Percentiles rank a stretch among this genome's conserved stretches.
Evolutionary conservation across 208 protist genomes (phyloP).

Genomic region (Acanthamoeba quina): DNA sequence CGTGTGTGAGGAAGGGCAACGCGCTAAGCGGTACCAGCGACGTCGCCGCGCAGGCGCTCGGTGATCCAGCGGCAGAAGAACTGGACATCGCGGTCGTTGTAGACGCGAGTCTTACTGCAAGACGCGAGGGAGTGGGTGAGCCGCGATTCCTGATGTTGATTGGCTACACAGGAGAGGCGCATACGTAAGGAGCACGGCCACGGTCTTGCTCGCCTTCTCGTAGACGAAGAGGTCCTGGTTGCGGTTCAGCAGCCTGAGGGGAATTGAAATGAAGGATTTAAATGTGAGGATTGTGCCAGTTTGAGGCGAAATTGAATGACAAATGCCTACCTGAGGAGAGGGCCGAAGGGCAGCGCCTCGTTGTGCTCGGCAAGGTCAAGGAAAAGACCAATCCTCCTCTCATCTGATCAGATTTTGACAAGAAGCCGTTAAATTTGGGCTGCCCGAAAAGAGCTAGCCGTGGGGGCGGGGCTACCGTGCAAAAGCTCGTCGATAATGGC

Average conservation of each 20-base stretch:
- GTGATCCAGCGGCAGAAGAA: slow-evolving; percentile 57
- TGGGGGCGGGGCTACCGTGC: neutral
- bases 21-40: neutral
- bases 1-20: too few relatives aligned
- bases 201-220: slow-evolving; percentile 34
- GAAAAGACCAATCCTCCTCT: slow-evolving; percentile 15
- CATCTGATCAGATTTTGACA: neutral
- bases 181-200: neutral
- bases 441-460: too few relatives aligned
- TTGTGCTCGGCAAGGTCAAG: slow-evolving; percentile 14
- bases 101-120: neutral
- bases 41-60: slow-evolving; percentile 29
- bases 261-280: neutral
- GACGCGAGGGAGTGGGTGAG: too few relatives aligned
- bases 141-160: too few relatives aligned
- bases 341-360: slow-evolving; percentile 22
- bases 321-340: neutral
- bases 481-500: slow-evolving; percentile 46
- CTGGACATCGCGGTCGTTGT: slow-evolving; percentile 25
- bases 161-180: neutral
- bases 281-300: neutral
- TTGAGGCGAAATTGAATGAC: too few relatives aligned
- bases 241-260: slow-evolving; percentile 35
- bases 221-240: slow-evolving; percentile 8
- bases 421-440: too few relatives aligned